Percentiles rank a stretch among this genome's conserved stretches.
Evolutionary conservation across 345 rosid species (phyloP).

Genomic region (Populus simonii): DNA sequence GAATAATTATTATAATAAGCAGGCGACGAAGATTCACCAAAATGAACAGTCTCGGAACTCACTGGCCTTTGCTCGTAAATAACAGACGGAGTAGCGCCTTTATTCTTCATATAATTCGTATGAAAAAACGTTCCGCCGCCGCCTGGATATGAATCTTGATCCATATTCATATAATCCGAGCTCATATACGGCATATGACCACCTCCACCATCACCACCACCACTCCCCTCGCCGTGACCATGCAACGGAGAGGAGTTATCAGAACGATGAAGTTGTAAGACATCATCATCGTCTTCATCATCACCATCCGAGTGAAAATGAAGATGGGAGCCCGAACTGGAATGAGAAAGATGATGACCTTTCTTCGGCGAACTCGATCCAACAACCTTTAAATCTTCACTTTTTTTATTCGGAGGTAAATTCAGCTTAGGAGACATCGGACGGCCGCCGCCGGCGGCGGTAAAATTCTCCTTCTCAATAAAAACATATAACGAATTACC

Average conservation of each 20-base stretch:
- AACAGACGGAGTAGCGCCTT: constrained; percentile 46
- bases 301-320: constrained; percentile 42
- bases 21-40: constrained; percentile 67
- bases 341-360: constrained; percentile 30
- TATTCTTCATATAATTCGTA: constrained; percentile 82
- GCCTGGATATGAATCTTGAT: constrained; percentile 21
- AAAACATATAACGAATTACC: constrained; percentile 57
- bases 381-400: constrained; percentile 6
- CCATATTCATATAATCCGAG: constrained; percentile 23
- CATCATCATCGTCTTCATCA: constrained; percentile 44
- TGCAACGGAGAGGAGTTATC: constrained; percentile 57
- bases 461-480: constrained; percentile 28
- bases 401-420: constrained; percentile 51
- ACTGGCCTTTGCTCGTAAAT: constrained; percentile 63
- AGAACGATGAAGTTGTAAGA: constrained; percentile 37
- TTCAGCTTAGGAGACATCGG: constrained; percentile 45
- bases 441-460: not conserved
- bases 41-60: constrained; percentile 46
- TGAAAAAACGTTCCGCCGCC: constrained; percentile 46
- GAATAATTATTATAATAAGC: constrained; percentile 24
- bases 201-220: constrained; percentile 10
- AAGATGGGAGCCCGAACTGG: constrained; percentile 69
- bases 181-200: constrained; percentile 17
- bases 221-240: constrained; percentile 1
- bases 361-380: constrained; percentile 16